Evolutionary conservation across 768 basidiomycete species (phyloP).

Genomic region (Mycena leptocephala): DNA sequence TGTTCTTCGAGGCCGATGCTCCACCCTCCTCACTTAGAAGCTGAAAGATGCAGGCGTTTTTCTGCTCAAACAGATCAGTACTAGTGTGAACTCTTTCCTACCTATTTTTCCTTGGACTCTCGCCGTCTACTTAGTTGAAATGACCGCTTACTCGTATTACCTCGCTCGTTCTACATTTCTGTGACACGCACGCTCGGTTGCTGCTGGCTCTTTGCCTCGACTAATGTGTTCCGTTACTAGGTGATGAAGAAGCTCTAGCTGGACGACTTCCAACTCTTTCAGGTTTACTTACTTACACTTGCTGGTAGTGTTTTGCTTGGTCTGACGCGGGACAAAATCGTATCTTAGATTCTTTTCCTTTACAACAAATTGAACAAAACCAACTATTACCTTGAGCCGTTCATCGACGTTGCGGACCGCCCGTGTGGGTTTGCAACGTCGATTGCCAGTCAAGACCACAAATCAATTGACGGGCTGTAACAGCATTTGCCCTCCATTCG

Average conservation of each 20-base stretch:
- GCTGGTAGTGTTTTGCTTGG: not conserved
- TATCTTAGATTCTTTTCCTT: conserved; percentile 98
- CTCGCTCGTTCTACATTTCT: not conserved
- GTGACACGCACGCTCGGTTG: conserved; percentile 65
- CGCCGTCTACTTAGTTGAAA: too few relatives aligned
- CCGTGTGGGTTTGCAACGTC: too few relatives aligned
- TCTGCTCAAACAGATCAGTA: too few relatives aligned
- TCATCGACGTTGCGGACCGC: conserved; percentile 85
- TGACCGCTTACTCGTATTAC: conserved; percentile 63
- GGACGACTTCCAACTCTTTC: conserved; percentile 92
- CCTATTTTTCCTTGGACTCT: too few relatives aligned
- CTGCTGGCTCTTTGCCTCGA: conserved; percentile 97
- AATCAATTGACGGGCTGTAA: too few relatives aligned
- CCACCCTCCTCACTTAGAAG: not conserved
- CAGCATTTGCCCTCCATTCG: too few relatives aligned
- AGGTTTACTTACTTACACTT: conserved; percentile 62
- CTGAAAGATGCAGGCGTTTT: too few relatives aligned
- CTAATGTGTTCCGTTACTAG: conserved; percentile 87
- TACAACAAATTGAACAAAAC: conserved; percentile 97
- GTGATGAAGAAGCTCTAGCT: conserved; percentile 91
- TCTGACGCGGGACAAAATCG: conserved; percentile 58
- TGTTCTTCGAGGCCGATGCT: not conserved
- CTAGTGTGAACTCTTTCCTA: too few relatives aligned
- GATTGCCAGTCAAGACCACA: too few relatives aligned
- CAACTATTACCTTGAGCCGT: conserved; percentile 93